These are phyloP conservation scores for Narthecium ossifragum DNA, from an alignment of 106 monocot genomes.

Conservation along the genomic window DNA sequence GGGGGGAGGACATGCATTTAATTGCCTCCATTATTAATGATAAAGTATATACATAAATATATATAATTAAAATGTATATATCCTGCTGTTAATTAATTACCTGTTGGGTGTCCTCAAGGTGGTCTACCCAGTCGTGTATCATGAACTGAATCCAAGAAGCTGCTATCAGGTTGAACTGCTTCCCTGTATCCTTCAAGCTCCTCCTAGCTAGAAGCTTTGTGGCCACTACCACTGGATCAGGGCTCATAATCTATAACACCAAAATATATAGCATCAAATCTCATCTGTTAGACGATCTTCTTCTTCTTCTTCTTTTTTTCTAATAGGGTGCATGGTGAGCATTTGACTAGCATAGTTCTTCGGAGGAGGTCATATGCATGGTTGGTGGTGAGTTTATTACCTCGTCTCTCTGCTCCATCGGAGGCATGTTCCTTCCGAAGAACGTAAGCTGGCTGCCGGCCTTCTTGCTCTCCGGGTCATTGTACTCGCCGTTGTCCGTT, in stretches of 20 bases:
- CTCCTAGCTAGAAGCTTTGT: constrained; percentile 41
- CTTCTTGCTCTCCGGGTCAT: constrained; percentile 29
- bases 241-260: constrained; percentile 30
- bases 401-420: constrained; percentile 18
- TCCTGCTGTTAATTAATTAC: no score
- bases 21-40: no score
- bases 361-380: no score
- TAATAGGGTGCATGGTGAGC: no score
- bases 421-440: constrained; percentile 51
- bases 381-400: no score
- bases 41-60: no score
- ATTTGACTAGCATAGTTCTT: no score
- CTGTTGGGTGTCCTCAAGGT: constrained; percentile 51
- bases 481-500: constrained; percentile 34
- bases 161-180: constrained; percentile 64
- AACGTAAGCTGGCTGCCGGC: constrained; percentile 36
- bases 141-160: constrained; percentile 70
- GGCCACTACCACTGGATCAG: constrained; percentile 52
- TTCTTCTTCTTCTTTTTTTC: no score
- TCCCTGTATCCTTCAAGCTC: constrained; percentile 42
- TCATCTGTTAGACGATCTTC: no score
- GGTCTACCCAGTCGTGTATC: constrained; percentile 73
- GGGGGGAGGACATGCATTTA: no score
- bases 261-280: neutral
- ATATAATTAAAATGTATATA: no score